phyloP scores from a whole-genome alignment of 2,329 filamentous ascomycete genomes.

The Fusarium luffae region DNA sequence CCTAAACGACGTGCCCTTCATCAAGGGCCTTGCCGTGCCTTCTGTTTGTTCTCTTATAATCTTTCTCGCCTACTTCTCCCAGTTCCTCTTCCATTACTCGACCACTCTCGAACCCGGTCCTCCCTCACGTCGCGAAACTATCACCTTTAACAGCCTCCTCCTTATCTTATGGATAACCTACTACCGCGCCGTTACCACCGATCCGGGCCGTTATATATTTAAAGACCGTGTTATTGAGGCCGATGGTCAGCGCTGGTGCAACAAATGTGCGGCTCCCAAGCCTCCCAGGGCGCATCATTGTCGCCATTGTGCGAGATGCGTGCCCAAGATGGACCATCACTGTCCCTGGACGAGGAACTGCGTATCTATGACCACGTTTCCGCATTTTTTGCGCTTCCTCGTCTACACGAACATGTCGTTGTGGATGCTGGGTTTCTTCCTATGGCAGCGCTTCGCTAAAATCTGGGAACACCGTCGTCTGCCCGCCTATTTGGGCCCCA shows the following conservation, averaged over 20 bases:
- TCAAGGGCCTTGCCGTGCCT: slow-evolving; percentile 73
- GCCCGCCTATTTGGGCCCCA: slow-evolving; percentile 80
- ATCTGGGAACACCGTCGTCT: slow-evolving; percentile 75
- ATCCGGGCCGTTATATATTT: slow-evolving; percentile 67
- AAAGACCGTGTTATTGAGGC: slow-evolving; percentile 51
- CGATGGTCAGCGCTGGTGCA: slow-evolving; percentile 70
- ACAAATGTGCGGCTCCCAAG: slow-evolving; percentile 78
- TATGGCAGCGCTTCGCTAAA: slow-evolving; percentile 67
- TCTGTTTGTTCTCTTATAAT: slow-evolving; percentile 72
- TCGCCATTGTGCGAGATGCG: slow-evolving; percentile 77
- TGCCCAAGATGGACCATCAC: slow-evolving; percentile 87
- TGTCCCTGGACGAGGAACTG: slow-evolving; percentile 89
- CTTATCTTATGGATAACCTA: slow-evolving; percentile 76
- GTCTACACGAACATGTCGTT: slow-evolving; percentile 74
- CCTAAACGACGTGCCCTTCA: slow-evolving; percentile 54
- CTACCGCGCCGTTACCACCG: slow-evolving; percentile 67
- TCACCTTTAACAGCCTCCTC: slow-evolving; percentile 74
- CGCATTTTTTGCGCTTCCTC: slow-evolving; percentile 84
- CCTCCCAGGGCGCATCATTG: slow-evolving; percentile 86
- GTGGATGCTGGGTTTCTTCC: slow-evolving; percentile 68
- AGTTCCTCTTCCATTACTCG: slow-evolving; percentile 72
- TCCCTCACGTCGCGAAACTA: slow-evolving; percentile 65
- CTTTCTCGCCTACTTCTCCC: slow-evolving; percentile 78
- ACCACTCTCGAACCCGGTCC: slow-evolving; percentile 68
- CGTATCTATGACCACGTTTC: slow-evolving; percentile 83